Conservation (phyloP, 2,329 filamentous ascomycete species). For the Aspergillus persii region DNA sequence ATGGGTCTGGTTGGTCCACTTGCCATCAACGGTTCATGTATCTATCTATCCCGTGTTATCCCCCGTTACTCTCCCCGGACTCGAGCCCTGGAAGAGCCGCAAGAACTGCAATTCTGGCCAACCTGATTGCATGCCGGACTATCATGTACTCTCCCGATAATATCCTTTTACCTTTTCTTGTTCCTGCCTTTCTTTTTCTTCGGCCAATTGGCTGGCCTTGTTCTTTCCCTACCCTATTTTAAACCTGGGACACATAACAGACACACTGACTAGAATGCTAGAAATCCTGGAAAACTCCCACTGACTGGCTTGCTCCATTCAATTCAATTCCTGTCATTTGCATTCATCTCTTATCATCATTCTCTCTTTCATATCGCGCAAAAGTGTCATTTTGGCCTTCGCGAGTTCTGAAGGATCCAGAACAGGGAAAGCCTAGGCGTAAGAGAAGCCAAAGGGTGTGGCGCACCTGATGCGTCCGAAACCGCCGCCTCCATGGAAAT, state of each 20-base stretch:
- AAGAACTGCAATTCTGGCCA: background rate
- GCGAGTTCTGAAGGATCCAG: background rate
- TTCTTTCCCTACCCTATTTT: background rate
- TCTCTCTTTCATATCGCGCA: background rate
- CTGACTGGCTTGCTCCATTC: background rate
- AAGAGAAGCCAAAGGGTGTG: slow-evolving; percentile 8
- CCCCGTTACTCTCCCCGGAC: background rate
- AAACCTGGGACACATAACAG: background rate
- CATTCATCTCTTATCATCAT: background rate
- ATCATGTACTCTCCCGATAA: background rate
- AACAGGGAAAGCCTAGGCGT: slow-evolving; percentile 2
- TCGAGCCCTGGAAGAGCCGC: background rate
- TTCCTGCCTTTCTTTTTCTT: background rate
- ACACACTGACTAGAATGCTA: background rate
- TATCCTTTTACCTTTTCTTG: background rate
- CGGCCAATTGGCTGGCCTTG: background rate
- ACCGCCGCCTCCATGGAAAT: slow-evolving; percentile 35
- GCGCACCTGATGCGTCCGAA: slow-evolving; percentile 29
- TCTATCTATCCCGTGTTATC: background rate
- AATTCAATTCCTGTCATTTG: background rate
- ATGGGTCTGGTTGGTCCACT: background rate
- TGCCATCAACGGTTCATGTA: background rate
- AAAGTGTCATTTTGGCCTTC: background rate
- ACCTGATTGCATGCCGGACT: background rate
- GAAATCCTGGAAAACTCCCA: background rate